Percentiles rank a stretch among this genome's conserved stretches.
These are phyloP conservation scores for Pythium brassicae DNA, from an alignment of 352 stramenopile species.

Conservation along the genomic window DNA sequence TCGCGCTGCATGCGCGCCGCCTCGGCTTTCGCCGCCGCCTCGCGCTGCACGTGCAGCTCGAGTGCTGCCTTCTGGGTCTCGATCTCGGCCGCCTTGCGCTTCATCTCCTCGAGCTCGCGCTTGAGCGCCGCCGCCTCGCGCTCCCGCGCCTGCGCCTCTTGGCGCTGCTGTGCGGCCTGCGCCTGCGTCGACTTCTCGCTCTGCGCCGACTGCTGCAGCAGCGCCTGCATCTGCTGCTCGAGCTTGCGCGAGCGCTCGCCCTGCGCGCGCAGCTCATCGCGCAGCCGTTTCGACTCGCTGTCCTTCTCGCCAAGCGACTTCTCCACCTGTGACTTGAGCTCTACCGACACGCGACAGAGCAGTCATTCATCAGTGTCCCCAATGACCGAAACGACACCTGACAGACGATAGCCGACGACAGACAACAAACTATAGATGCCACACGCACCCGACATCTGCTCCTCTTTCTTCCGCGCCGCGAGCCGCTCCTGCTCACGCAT, in stretches of 20 bases:
- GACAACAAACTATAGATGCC: neutral
- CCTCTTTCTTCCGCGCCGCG: slow-evolving; percentile 48
- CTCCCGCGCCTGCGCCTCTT: slow-evolving; percentile 34
- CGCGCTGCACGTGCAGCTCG: slow-evolving; percentile 24
- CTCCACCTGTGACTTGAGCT: slow-evolving; percentile 55
- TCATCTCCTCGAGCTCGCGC: slow-evolving; percentile 55
- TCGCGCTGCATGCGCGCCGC: slow-evolving; percentile 32
- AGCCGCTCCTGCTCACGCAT: slow-evolving; percentile 56
- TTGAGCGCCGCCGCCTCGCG: slow-evolving; percentile 38
- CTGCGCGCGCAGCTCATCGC: slow-evolving; percentile 57
- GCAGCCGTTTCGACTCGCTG: slow-evolving; percentile 59
- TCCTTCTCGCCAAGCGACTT: slow-evolving; percentile 66
- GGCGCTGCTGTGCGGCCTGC: slow-evolving; percentile 26
- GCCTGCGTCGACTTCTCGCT: slow-evolving; percentile 45
- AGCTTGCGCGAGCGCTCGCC: slow-evolving; percentile 49
- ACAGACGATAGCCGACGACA: neutral
- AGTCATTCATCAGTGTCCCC: neutral
- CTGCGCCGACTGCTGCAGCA: slow-evolving; percentile 34
- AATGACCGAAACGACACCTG: slow-evolving; percentile 2
- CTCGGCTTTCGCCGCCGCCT: slow-evolving; percentile 34
- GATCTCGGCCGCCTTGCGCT: slow-evolving; percentile 24
- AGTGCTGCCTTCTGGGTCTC: slow-evolving; percentile 38
- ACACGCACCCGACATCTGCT: slow-evolving; percentile 47
- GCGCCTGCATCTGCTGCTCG: slow-evolving; percentile 50
- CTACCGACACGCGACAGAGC: slow-evolving; percentile 8